These are phyloP conservation scores for Moesziomyces globuligerus DNA, from an alignment of 1,284 basidiomycete genomes.

Conservation along the genomic window DNA sequence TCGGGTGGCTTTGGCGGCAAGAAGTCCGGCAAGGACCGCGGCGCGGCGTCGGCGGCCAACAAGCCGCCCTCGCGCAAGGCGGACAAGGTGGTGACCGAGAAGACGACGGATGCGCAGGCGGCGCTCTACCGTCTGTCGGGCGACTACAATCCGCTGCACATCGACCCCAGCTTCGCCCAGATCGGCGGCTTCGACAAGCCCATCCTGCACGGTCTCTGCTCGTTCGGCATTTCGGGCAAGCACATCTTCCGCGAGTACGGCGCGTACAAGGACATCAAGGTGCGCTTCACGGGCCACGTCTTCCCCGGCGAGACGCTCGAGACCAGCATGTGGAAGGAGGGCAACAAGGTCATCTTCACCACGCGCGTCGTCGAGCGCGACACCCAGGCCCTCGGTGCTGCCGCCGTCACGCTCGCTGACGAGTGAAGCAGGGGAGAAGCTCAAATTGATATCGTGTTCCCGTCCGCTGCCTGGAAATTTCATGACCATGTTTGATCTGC, in stretches of 20 bases:
- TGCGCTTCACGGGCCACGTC: conserved; percentile 88
- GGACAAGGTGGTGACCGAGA: conserved; percentile 62
- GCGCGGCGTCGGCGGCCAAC: conserved; percentile 86
- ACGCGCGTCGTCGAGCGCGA: conserved; percentile 80
- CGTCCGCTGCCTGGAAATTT: neutral
- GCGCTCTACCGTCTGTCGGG: conserved; percentile 74
- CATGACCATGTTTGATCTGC: too few relatives aligned
- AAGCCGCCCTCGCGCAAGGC: conserved; percentile 73
- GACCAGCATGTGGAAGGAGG: conserved; percentile 92
- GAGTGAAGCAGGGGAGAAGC: too few relatives aligned
- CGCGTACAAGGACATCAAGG: conserved; percentile 91
- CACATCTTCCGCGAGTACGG: conserved; percentile 90
- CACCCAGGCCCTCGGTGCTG: conserved; percentile 76
- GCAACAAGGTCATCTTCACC: conserved; percentile 90
- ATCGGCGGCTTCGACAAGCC: conserved; percentile 95
- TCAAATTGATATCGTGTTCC: neutral
- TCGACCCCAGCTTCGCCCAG: conserved; percentile 90
- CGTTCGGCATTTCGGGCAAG: conserved; percentile 93
- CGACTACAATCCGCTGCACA: conserved; percentile 85
- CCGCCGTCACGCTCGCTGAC: conserved; percentile 76
- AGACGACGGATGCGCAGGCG: conserved; percentile 71
- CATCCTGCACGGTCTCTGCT: conserved; percentile 80
- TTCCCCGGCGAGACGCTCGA: conserved; percentile 87
- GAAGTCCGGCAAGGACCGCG: conserved; percentile 86
- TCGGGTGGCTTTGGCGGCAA: conserved; percentile 95